Conservation (phyloP, 1,284 basidiomycete genomes). For the Pseudozyma flocculosa region DNA sequence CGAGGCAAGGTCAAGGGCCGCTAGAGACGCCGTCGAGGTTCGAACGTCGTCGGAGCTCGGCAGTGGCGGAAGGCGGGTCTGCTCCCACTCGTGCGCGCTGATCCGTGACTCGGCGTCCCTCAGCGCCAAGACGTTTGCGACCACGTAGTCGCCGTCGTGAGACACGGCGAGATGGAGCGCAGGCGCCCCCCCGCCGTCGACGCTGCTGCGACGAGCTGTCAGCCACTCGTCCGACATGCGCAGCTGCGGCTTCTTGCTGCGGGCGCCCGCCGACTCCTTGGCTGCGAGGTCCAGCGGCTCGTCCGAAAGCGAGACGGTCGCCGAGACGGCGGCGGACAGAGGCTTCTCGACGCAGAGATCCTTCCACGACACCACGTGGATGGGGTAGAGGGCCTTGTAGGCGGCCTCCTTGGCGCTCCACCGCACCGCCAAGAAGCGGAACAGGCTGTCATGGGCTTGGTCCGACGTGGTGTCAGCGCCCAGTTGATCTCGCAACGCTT, state of each 20-base stretch:
- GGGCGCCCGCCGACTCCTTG: slow-evolving; percentile 10
- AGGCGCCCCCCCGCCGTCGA: slow-evolving; percentile 36
- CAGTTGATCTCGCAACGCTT: not conserved
- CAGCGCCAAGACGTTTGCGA: slow-evolving; percentile 69
- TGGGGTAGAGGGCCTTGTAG: slow-evolving; percentile 80
- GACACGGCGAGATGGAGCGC: slow-evolving; percentile 69
- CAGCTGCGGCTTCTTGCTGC: slow-evolving; percentile 23
- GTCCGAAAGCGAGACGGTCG: not conserved
- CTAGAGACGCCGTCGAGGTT: no score
- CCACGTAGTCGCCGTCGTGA: slow-evolving; percentile 81
- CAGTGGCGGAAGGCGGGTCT: no score
- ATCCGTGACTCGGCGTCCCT: not conserved
- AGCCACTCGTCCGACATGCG: slow-evolving; percentile 27
- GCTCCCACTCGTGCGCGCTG: no score
- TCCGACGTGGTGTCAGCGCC: no score
- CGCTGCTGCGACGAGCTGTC: slow-evolving; percentile 6
- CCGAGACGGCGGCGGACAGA: not conserved
- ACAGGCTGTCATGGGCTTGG: no score
- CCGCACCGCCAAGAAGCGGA: slow-evolving; percentile 19
- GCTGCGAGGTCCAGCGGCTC: slow-evolving; percentile 4
- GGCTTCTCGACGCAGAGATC: slow-evolving; percentile 62
- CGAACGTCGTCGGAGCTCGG: no score
- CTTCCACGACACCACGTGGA: slow-evolving; percentile 71
- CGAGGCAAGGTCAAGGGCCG: no score
- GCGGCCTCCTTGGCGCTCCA: slow-evolving; percentile 76